A percentile compares a stretch with the other conserved stretches of the same genome.
Conservation (phyloP, 1,139 yeast species). For the Trichomonascaceae sp. region DNA sequence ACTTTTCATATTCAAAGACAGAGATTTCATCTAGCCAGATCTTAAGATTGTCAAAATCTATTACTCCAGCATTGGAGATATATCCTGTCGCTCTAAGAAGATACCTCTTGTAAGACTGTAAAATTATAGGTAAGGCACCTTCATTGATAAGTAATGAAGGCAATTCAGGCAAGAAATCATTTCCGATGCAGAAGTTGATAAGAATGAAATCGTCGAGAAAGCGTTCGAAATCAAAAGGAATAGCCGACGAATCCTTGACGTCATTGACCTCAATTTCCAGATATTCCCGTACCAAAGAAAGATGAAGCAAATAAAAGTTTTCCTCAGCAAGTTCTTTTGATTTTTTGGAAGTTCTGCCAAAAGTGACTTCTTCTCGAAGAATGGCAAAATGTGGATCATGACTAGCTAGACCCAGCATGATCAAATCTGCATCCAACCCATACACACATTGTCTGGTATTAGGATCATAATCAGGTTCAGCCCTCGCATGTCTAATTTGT, state of each 20-base stretch:
- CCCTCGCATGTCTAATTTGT: constrained; percentile 77
- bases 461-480: constrained; percentile 79
- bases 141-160: constrained; percentile 91
- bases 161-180: constrained; percentile 96
- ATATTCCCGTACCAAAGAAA: constrained; percentile 85
- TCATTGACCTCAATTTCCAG: constrained; percentile 78
- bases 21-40: constrained; percentile 80
- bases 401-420: constrained; percentile 89
- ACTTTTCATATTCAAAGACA: constrained; percentile 52
- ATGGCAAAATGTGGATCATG: constrained; percentile 96
- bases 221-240: constrained; percentile 81
- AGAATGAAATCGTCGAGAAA: constrained; percentile 88
- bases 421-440: constrained; percentile 96
- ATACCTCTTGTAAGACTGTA: constrained; percentile 81
- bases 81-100: constrained; percentile 75
- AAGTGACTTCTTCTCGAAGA: constrained; percentile 90
- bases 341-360: constrained; percentile 55
- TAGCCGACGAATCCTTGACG: constrained; percentile 51
- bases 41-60: constrained; percentile 65
- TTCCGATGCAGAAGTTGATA: constrained; percentile 91
- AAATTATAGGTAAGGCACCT: constrained; percentile 89
- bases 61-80: constrained; percentile 73
- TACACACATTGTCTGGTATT: constrained; percentile 91
- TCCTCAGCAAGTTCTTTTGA: constrained; percentile 62
- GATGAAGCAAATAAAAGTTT: constrained; percentile 74